Conservation (phyloP, 768 basidiomycete species). For the Lanmaoa rubissima region DNA sequence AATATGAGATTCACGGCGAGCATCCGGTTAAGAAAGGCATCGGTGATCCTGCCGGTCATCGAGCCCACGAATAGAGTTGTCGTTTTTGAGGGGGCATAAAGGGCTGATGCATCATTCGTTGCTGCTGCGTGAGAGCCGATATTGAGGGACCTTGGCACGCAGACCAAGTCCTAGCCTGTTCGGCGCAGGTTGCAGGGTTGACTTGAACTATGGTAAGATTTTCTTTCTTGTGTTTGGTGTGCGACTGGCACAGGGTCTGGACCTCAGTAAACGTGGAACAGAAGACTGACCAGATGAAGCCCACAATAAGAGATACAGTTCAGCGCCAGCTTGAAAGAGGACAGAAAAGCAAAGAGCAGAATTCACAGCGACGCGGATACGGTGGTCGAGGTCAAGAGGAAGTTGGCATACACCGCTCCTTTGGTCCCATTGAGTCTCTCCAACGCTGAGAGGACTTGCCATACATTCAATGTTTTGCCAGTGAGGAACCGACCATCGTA, state of each 20-base stretch:
- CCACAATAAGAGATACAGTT: constrained; percentile 1
- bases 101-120: constrained; percentile 57
- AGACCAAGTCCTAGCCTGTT: constrained; percentile 86
- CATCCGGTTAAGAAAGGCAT: constrained; percentile 74
- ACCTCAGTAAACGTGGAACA: background rate
- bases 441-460: too few relatives aligned
- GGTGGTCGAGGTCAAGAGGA: constrained; percentile 1
- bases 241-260: background rate
- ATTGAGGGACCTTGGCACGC: constrained; percentile 92
- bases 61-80: constrained; percentile 89
- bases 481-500: too few relatives aligned
- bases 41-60: constrained; percentile 90
- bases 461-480: too few relatives aligned
- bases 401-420: too few relatives aligned
- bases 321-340: background rate
- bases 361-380: background rate
- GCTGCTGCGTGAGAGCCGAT: constrained; percentile 85
- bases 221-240: constrained; percentile 1
- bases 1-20: constrained; percentile 54
- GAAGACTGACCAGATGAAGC: background rate
- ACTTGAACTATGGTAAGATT: background rate
- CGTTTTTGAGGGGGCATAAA: constrained; percentile 69
- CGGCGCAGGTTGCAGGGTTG: constrained; percentile 58
- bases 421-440: too few relatives aligned
- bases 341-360: background rate